Evolutionary conservation across 352 stramenopile species (phyloP).

Genomic region (Ophiocytium majus): DNA sequence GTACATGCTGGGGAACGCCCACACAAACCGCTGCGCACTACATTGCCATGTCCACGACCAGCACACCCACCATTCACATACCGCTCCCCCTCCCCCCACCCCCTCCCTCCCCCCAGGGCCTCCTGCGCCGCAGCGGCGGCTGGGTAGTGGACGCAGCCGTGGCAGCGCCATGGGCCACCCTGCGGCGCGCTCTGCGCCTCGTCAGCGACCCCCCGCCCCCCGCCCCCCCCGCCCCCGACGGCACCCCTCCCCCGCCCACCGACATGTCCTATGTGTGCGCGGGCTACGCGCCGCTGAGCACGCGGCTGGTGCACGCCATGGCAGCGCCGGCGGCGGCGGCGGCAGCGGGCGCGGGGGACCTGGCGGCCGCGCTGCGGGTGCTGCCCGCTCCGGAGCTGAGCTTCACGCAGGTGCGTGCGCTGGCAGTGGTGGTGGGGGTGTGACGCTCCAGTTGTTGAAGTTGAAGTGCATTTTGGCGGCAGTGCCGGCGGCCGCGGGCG

Average conservation of each 20-base stretch:
- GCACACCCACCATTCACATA: slow-evolving; percentile 3
- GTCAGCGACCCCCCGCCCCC: slow-evolving; percentile 75
- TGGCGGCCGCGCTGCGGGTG: slow-evolving; percentile 75
- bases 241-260: slow-evolving; percentile 68
- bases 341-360: slow-evolving; percentile 59
- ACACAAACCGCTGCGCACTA: too few species aligned
- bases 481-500: slow-evolving; percentile 67
- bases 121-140: slow-evolving; percentile 33
- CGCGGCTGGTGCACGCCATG: slow-evolving; percentile 83
- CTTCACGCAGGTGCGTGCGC: slow-evolving; percentile 63
- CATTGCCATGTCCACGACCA: too few species aligned
- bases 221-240: not conserved
- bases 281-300: slow-evolving; percentile 88
- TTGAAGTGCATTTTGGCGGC: too few species aligned
- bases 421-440: not conserved
- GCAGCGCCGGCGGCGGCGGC: slow-evolving; percentile 72
- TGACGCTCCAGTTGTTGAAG: too few species aligned
- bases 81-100: not conserved
- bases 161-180: slow-evolving; percentile 33
- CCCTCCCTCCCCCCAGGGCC: not conserved
- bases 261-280: slow-evolving; percentile 86
- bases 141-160: slow-evolving; percentile 34
- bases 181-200: slow-evolving; percentile 71
- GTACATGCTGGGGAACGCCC: too few species aligned
- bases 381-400: slow-evolving; percentile 73